phyloP scores from a whole-genome alignment of 108 stramenopile species.

The Epithemia pelagica region DNA sequence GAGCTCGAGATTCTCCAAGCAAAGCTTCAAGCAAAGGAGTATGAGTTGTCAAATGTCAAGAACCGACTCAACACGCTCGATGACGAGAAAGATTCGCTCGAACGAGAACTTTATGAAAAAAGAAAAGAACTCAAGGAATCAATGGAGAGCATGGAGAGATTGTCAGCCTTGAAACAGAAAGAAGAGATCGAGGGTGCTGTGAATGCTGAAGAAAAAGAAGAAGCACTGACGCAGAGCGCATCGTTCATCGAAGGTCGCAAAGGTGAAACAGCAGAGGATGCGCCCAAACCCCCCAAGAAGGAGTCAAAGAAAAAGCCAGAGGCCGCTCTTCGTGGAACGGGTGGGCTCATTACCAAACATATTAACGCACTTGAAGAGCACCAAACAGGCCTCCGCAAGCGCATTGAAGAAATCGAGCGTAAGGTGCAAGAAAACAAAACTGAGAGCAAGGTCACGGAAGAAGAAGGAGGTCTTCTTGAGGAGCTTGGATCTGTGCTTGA shows the following conservation, averaged over 20 bases:
- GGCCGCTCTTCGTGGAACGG: too few species aligned
- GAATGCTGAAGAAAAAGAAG: background rate
- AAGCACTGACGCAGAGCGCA: too few species aligned
- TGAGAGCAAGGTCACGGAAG: background rate
- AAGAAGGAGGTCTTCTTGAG: background rate
- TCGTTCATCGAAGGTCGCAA: background rate
- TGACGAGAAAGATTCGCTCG: constrained; percentile 3
- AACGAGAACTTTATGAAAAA: background rate
- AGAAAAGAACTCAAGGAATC: background rate
- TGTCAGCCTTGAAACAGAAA: background rate
- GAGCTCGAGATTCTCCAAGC: constrained; percentile 6
- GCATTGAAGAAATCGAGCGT: background rate
- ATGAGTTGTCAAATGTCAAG: background rate
- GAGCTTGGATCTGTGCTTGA: background rate
- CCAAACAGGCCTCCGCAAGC: background rate
- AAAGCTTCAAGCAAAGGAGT: constrained; percentile 1
- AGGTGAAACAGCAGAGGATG: background rate
- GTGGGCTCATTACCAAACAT: background rate
- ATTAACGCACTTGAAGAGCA: background rate
- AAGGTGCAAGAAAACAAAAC: background rate
- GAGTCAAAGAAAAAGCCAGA: background rate
- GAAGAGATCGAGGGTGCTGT: background rate
- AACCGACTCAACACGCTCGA: background rate
- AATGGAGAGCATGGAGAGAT: background rate
- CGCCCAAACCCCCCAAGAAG: too few species aligned